phyloP scores from a whole-genome alignment of 495 filamentous ascomycete species.

The Parmelia sp. region DNA sequence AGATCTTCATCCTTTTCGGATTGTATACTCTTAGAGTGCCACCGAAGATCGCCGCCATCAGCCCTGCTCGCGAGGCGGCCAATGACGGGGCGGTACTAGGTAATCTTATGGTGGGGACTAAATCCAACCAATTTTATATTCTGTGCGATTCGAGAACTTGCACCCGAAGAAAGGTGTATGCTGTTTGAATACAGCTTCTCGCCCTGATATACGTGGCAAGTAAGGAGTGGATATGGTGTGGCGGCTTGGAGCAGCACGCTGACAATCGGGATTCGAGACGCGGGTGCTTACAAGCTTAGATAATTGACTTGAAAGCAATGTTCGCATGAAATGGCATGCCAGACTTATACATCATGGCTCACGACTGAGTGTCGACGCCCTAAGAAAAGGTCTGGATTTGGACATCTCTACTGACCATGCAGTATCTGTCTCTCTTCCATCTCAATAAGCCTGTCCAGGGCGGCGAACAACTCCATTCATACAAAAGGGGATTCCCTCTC shows the following conservation, averaged over 20 bases:
- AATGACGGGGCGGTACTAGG: neutral
- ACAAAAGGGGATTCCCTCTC: conserved; percentile 4
- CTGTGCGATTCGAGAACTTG: neutral
- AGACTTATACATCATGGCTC: neutral
- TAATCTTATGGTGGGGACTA: neutral
- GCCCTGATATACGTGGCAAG: conserved; percentile 7
- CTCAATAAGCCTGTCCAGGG: neutral
- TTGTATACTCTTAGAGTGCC: neutral
- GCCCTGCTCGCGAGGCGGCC: conserved; percentile 3
- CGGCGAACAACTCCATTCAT: neutral
- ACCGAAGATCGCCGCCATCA: neutral
- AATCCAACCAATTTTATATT: neutral
- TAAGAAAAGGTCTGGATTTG: neutral
- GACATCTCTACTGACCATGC: neutral
- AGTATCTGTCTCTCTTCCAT: neutral
- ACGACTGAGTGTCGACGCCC: neutral
- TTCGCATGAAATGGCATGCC: neutral
- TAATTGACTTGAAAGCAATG: neutral
- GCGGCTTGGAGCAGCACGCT: neutral
- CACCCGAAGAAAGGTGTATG: neutral
- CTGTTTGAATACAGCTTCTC: neutral
- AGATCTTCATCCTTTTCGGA: no score
- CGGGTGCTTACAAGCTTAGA: neutral
- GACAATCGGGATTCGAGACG: neutral
- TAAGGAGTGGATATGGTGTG: neutral